phyloP scores from a whole-genome alignment of 2,329 filamentous ascomycete species.

The Pyrenochaeta sp. region DNA sequence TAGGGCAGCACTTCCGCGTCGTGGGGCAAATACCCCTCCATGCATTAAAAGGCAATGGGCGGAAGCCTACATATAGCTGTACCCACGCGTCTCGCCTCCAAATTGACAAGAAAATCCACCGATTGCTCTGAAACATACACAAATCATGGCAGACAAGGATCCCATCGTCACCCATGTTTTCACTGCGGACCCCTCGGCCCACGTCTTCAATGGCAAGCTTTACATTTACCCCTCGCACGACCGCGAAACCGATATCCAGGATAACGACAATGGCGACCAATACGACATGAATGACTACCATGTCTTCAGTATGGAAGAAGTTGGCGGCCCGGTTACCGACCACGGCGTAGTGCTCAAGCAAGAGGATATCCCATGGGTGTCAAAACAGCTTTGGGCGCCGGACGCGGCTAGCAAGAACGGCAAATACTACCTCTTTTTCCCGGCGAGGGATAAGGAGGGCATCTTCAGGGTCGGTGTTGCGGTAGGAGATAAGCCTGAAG shows the following conservation, averaged over 20 bases:
- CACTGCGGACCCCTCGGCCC: conserved; percentile 82
- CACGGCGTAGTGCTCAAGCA: conserved; percentile 74
- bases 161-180: conserved; percentile 79
- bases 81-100: conserved; percentile 1
- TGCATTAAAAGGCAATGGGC: conserved; percentile 32
- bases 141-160: conserved; percentile 52
- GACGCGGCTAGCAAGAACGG: conserved; percentile 75
- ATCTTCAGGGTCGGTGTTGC: conserved; percentile 81
- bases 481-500: conserved; percentile 68
- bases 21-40: conserved; percentile 36
- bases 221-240: conserved; percentile 87
- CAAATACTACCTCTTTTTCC: conserved; percentile 81
- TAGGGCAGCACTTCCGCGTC: conserved; percentile 27
- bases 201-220: conserved; percentile 77
- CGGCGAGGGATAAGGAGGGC: conserved; percentile 73
- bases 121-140: conserved; percentile 1
- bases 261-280: conserved; percentile 87
- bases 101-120: conserved; percentile 1
- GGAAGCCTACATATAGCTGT: conserved; percentile 21
- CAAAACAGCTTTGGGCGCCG: conserved; percentile 82
- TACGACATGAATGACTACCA: conserved; percentile 88
- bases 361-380: conserved; percentile 77
- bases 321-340: conserved; percentile 70
- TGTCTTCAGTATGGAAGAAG: conserved; percentile 71
- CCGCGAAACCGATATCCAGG: conserved; percentile 74